Base-by-base conservation (phyloP, 2,329 filamentous ascomycete species). In the Colletotrichum eremochloae region DNA sequence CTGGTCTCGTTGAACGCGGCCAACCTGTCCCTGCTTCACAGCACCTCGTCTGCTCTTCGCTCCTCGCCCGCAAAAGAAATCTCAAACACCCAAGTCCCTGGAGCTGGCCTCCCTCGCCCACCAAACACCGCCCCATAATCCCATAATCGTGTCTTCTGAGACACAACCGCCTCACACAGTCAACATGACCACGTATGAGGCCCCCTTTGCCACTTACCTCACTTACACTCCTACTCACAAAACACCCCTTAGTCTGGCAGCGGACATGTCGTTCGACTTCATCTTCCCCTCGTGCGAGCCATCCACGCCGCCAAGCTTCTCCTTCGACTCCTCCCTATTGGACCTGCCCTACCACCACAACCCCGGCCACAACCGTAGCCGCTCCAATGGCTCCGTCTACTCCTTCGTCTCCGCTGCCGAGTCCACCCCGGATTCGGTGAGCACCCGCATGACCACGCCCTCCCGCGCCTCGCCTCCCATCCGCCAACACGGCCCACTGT, bases 401-500 rank as follows among this genome's bases (percentile, higher is more conserved):
- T 93, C 91, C 64, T 87, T 89, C 77, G 88, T 92, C 80, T 94
- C 92, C 56, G 89, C 79, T n/a, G 77, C 78, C 40, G 81, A 84
- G 61, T 89, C 88, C 74, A 84, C 85, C 75, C 84, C 87, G 67
- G 92, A 93, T 80, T 93, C 93, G 55, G 86, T 90, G 76, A 87
- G 89, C 83, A 93, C 92, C 29, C 86, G 88, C 75, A 86, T 90
- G 76, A 92, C 91, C 65, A 95, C 93, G 15, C 93, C 93, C 50
- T 84, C 87, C 52, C 84, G 87, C 65, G 88, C 87, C 65, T 86
- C 88, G 75, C 93, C 93, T 44, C 93, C 94, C 72, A 89, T 95
- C 76, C 89, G 91, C 73, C 92, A 94, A 74, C 92, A 95, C 83
- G 94, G 94, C 64, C 94, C 94, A 63, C 86, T 94, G 61, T 86